Percentiles rank a stretch among this genome's conserved stretches.
These are phyloP conservation scores for Entomortierella chlamydospora DNA, from an alignment of 192 early-diverging fungal genomes.

Conservation along the genomic window DNA sequence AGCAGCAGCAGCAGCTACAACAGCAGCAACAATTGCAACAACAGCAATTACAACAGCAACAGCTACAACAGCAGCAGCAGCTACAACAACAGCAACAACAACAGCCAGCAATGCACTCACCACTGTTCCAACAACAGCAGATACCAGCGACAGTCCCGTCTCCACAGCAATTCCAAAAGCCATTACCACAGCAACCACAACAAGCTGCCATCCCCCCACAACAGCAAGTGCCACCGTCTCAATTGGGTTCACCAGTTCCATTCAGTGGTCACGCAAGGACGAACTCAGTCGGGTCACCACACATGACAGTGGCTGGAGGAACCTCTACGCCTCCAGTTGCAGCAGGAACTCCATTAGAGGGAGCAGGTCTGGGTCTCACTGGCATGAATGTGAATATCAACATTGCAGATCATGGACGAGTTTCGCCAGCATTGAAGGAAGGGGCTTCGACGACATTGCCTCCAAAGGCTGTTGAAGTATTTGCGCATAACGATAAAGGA, in stretches of 20 bases:
- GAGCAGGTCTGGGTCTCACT: constrained; percentile 20
- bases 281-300: constrained; percentile 33
- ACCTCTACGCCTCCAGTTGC: constrained; percentile 1
- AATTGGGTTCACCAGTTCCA: constrained; percentile 33
- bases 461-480: constrained; percentile 28
- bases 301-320: background rate
- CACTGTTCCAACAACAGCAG: constrained; percentile 11
- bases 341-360: constrained; percentile 10
- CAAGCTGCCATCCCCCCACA: constrained; percentile 7
- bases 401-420: constrained; percentile 33
- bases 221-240: constrained; percentile 4
- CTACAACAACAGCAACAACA: constrained; percentile 10
- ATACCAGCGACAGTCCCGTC: constrained; percentile 4
- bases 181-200: constrained; percentile 10
- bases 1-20: constrained; percentile 1
- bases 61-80: constrained; percentile 2
- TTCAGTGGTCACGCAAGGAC: constrained; percentile 33
- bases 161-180: constrained; percentile 13
- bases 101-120: background rate
- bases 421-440: constrained; percentile 25
- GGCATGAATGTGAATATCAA: constrained; percentile 23
- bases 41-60: constrained; percentile 8
- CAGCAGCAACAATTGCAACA: background rate
- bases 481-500: constrained; percentile 48
- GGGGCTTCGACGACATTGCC: constrained; percentile 2